Percentiles rank a stretch among this genome's conserved stretches.
Evolutionary conservation across 768 basidiomycete species (phyloP).

Genomic region (Agaricus blazei): DNA sequence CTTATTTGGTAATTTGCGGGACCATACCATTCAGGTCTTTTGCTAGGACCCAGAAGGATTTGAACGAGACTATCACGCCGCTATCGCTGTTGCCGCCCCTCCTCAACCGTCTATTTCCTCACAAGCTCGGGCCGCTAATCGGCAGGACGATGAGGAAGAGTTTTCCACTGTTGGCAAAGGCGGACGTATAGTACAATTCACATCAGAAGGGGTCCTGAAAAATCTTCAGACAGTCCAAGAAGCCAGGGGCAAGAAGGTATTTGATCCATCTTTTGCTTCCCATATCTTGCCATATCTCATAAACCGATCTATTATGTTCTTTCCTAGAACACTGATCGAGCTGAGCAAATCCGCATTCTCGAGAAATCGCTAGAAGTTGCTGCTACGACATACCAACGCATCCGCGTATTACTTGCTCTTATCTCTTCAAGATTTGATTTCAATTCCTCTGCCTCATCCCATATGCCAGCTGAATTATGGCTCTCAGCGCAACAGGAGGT

Average conservation of each 20-base stretch:
- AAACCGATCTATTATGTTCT: background rate
- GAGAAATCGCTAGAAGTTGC: constrained; percentile 84
- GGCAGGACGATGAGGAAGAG: constrained; percentile 53
- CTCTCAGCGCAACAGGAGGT: constrained; percentile 80
- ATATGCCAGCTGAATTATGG: constrained; percentile 95
- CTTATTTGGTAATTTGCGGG: background rate
- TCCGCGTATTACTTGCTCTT: constrained; percentile 90
- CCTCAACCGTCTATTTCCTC: constrained; percentile 27
- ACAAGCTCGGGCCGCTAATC: constrained; percentile 32
- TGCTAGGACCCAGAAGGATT: constrained; percentile 84
- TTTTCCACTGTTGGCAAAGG: constrained; percentile 92
- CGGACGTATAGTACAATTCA: constrained; percentile 77
- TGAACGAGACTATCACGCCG: constrained; percentile 64
- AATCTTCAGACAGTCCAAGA: constrained; percentile 88
- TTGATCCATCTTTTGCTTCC: constrained; percentile 25
- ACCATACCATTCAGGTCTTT: background rate
- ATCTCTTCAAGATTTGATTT: constrained; percentile 97
- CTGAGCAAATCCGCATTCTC: constrained; percentile 89
- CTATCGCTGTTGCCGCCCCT: constrained; percentile 40
- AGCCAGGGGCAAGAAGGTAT: constrained; percentile 88
- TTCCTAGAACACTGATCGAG: constrained; percentile 87
- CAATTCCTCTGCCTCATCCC: constrained; percentile 76
- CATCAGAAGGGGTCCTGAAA: constrained; percentile 86
- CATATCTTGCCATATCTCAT: background rate
- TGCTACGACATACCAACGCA: constrained; percentile 84